Evolutionary conservation across 2,329 filamentous ascomycete genomes (phyloP).

Genomic region (Pyrenochaeta sp.): DNA sequence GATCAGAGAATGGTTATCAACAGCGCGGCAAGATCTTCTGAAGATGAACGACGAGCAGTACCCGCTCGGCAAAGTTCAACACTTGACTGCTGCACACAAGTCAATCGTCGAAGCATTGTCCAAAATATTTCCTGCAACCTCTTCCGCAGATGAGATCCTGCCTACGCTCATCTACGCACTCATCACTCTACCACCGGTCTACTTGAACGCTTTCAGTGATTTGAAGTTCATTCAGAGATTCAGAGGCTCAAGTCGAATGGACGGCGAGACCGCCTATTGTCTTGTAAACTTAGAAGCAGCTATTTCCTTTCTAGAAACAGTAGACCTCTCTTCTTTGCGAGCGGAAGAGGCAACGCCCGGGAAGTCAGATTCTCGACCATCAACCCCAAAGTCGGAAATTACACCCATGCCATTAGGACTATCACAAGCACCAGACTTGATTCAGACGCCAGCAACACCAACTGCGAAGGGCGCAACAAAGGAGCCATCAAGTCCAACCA

Average conservation of each 20-base stretch:
- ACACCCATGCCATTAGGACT: slow-evolving; percentile 51
- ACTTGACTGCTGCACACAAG: slow-evolving; percentile 88
- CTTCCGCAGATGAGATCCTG: slow-evolving; percentile 95
- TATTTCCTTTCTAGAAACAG: slow-evolving; percentile 92
- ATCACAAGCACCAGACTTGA: slow-evolving; percentile 46
- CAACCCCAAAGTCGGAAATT: slow-evolving; percentile 51
- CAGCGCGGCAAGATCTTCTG: slow-evolving; percentile 71
- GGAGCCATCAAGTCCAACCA: slow-evolving; percentile 45
- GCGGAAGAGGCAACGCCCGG: slow-evolving; percentile 73
- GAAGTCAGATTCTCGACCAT: slow-evolving; percentile 60
- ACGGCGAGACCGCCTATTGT: slow-evolving; percentile 95
- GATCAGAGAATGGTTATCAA: slow-evolving; percentile 74
- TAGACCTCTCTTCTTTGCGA: slow-evolving; percentile 87
- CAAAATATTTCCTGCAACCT: slow-evolving; percentile 71
- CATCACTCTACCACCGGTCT: slow-evolving; percentile 86
- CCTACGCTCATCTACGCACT: slow-evolving; percentile 96
- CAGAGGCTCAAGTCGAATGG: slow-evolving; percentile 82
- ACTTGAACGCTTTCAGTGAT: slow-evolving; percentile 90
- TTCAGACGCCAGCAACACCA: slow-evolving; percentile 49
- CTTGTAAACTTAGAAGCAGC: slow-evolving; percentile 95
- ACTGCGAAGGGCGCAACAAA: slow-evolving; percentile 26
- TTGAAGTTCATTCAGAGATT: slow-evolving; percentile 94
- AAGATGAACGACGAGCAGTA: slow-evolving; percentile 88
- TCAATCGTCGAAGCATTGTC: slow-evolving; percentile 88
- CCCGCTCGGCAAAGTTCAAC: slow-evolving; percentile 88